These are phyloP conservation scores for Durusdinium trenchii DNA, from an alignment of 73 alveolate genomes.

Conservation along the genomic window DNA sequence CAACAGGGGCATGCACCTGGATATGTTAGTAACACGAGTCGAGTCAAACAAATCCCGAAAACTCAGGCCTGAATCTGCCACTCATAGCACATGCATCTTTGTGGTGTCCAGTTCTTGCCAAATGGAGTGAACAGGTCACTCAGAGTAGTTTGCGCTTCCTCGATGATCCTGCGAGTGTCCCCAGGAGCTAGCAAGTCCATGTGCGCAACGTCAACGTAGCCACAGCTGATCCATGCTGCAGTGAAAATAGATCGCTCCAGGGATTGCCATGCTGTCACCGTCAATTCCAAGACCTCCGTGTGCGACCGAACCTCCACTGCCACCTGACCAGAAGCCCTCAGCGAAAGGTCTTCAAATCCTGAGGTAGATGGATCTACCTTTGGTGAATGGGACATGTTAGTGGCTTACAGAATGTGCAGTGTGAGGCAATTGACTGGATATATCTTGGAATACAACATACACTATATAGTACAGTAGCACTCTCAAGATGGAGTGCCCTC, in stretches of 20 bases:
- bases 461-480: no score
- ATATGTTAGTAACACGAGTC: neutral
- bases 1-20: neutral
- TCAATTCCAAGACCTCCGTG: neutral
- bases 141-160: neutral
- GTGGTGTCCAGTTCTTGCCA: constrained; percentile 1
- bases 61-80: constrained; percentile 33
- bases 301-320: neutral
- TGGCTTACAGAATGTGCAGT: no score
- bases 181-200: neutral
- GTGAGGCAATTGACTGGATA: no score
- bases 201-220: neutral
- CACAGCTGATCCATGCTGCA: constrained; percentile 39
- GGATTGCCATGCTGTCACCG: constrained; percentile 3
- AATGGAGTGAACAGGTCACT: neutral
- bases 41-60: neutral
- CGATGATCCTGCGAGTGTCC: neutral
- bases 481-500: no score
- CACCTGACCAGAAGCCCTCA: neutral
- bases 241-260: neutral
- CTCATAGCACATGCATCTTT: neutral
- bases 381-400: no score
- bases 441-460: no score
- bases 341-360: neutral
- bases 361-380: no score